Conservation (phyloP, 1,284 basidiomycete genomes). For the Microstroma glucosiphilum region DNA sequence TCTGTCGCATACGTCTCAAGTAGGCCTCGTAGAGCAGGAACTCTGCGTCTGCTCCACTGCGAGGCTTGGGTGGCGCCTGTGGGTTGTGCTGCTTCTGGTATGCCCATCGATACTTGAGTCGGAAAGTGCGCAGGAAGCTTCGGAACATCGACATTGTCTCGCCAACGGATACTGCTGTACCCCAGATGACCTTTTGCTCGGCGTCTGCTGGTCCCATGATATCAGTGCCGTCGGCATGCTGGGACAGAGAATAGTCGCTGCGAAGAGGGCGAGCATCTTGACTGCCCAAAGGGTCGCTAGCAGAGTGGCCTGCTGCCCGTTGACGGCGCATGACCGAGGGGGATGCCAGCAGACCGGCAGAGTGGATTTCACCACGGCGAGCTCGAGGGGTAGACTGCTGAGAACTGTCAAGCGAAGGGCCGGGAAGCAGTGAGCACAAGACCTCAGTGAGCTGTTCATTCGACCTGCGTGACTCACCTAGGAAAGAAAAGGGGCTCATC, state of each 20-base stretch:
- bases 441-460: neutral
- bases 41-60: conserved; percentile 37
- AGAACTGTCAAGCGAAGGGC: conserved; percentile 20
- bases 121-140: conserved; percentile 83
- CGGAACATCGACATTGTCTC: conserved; percentile 87
- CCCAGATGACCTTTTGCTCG: conserved; percentile 80
- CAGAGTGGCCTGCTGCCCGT: conserved; percentile 3
- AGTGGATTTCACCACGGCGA: conserved; percentile 46
- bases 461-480: conserved; percentile 10
- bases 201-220: conserved; percentile 54
- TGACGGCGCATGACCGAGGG: conserved; percentile 59
- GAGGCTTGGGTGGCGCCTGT: neutral
- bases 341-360: conserved; percentile 27
- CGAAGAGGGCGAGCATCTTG: neutral
- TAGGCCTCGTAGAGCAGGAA: conserved; percentile 69
- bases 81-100: conserved; percentile 2
- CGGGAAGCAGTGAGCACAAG: neutral
- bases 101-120: conserved; percentile 78
- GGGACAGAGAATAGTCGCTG: conserved; percentile 36
- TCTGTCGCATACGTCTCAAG: conserved; percentile 77
- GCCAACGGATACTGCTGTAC: conserved; percentile 82
- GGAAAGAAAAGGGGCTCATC: conserved; percentile 45
- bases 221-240: conserved; percentile 28
- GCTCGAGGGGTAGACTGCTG: conserved; percentile 34
- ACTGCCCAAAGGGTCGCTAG: conserved; percentile 6